Evolutionary conservation across 2,329 filamentous ascomycete species (phyloP).

Genomic region (Clonostachys rhizophaga): DNA sequence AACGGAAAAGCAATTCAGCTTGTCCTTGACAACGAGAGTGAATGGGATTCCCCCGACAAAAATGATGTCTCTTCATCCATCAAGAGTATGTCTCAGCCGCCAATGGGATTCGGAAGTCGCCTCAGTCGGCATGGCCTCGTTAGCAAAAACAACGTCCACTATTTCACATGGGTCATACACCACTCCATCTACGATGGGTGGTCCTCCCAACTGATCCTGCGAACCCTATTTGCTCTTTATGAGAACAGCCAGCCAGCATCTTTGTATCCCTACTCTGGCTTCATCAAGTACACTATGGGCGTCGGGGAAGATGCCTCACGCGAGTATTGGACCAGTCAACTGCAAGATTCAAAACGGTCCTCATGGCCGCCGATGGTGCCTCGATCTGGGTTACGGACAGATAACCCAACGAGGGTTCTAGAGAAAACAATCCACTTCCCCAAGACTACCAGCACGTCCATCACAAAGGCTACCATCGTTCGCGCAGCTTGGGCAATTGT

Average conservation of each 20-base stretch:
- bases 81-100: neutral
- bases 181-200: slow-evolving; percentile 18
- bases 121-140: slow-evolving; percentile 6
- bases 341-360: slow-evolving; percentile 1
- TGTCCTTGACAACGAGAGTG: neutral
- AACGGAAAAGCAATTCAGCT: slow-evolving; percentile 15
- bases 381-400: neutral
- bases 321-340: neutral
- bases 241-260: slow-evolving; percentile 3
- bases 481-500: slow-evolving; percentile 3
- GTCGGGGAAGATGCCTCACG: slow-evolving; percentile 6
- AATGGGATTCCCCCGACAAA: neutral
- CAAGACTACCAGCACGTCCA: neutral
- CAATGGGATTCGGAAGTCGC: slow-evolving; percentile 1
- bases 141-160: slow-evolving; percentile 6
- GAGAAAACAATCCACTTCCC: slow-evolving; percentile 13
- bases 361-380: neutral
- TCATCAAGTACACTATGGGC: slow-evolving; percentile 33
- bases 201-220: slow-evolving; percentile 6
- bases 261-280: slow-evolving; percentile 12
- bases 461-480: slow-evolving; percentile 9
- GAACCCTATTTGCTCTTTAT: neutral
- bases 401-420: slow-evolving; percentile 30
- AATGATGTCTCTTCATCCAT: neutral
- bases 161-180: slow-evolving; percentile 14